These are phyloP conservation scores for Stagonosporopsis cucurbitacearum DNA, from an alignment of 2,329 filamentous ascomycete genomes.

Conservation along the genomic window DNA sequence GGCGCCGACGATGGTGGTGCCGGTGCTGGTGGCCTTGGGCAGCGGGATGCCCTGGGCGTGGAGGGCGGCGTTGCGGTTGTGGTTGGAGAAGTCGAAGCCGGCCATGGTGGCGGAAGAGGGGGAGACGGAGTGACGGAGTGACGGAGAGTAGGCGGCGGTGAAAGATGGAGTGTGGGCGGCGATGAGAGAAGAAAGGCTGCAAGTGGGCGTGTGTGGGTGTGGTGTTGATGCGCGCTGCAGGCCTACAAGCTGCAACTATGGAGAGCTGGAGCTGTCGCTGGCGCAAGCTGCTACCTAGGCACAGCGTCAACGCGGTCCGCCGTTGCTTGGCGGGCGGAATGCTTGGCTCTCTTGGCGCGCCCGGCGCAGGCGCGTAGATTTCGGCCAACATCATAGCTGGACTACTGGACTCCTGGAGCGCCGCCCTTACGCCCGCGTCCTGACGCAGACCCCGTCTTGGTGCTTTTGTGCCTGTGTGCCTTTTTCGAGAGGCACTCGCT, in stretches of 20 bases:
- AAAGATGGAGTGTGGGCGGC: too few species aligned
- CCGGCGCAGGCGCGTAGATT: neutral
- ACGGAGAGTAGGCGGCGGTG: too few species aligned
- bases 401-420: too few species aligned
- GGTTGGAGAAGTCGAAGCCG: constrained; percentile 86
- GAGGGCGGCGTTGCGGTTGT: constrained; percentile 97
- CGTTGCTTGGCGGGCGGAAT: constrained; percentile 11
- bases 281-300: neutral
- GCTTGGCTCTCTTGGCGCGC: too few species aligned
- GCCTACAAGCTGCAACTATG: too few species aligned
- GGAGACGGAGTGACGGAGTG: too few species aligned
- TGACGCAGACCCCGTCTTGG: neutral
- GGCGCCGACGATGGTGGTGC: constrained; percentile 98
- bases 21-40: constrained; percentile 97
- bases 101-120: constrained; percentile 70
- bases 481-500: constrained; percentile 10
- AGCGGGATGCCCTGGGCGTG: constrained; percentile 93
- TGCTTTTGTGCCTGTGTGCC: constrained; percentile 21
- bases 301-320: constrained; percentile 12
- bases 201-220: neutral
- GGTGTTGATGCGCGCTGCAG: too few species aligned
- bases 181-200: too few species aligned
- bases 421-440: neutral
- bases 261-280: too few species aligned
- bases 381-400: constrained; percentile 2